Conservation (phyloP, 1,139 yeast species). For the Komagataea norvegica region DNA sequence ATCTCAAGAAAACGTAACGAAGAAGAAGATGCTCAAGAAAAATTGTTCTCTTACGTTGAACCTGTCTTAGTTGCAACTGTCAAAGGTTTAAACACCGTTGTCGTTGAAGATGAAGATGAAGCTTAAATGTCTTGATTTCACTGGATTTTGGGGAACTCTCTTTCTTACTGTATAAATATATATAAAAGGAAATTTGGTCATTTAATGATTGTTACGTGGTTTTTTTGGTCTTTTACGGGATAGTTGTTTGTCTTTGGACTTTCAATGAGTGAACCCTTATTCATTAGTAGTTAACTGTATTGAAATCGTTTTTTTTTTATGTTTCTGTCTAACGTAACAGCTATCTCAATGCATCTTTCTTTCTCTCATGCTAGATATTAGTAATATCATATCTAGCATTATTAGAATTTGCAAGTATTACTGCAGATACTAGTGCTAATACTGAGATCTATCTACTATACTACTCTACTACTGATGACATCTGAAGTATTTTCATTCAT, state of each 20-base stretch:
- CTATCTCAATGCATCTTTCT: too few species aligned
- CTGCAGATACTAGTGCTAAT: too few species aligned
- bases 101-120: slow-evolving; percentile 83
- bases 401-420: too few species aligned
- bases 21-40: slow-evolving; percentile 99
- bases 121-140: slow-evolving; percentile 7
- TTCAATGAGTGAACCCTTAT: slow-evolving; percentile 15
- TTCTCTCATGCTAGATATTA: too few species aligned
- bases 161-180: slow-evolving; percentile 7
- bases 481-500: too few species aligned
- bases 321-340: too few species aligned
- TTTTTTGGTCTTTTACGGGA: slow-evolving; percentile 8
- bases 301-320: too few species aligned
- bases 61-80: slow-evolving; percentile 91
- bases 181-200: slow-evolving; percentile 12
- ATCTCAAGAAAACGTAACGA: slow-evolving; percentile 99
- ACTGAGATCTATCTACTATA: too few species aligned
- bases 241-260: slow-evolving; percentile 12
- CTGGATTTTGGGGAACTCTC: not conserved
- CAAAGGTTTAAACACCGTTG: slow-evolving; percentile 98
- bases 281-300: slow-evolving; percentile 11
- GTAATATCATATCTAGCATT: too few species aligned
- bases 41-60: slow-evolving; percentile 97
- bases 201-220: slow-evolving; percentile 4
- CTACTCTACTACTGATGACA: too few species aligned